These are phyloP conservation scores for Linum tenue DNA, from an alignment of 345 rosid species.

Conservation along the genomic window DNA sequence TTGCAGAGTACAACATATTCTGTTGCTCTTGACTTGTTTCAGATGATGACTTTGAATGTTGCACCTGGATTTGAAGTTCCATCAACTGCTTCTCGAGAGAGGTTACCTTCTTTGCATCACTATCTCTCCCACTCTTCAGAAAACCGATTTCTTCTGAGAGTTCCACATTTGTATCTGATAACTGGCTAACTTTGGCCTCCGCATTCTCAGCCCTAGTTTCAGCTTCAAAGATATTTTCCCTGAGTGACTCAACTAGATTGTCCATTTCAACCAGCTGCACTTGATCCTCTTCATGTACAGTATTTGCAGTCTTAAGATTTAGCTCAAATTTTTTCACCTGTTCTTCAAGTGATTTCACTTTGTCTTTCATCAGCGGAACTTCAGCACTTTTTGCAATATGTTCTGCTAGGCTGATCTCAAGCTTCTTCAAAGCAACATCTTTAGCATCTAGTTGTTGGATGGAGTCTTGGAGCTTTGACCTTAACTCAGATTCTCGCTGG, in stretches of 20 bases:
- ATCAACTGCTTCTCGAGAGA: constrained; percentile 79
- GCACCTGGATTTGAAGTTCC: constrained; percentile 55
- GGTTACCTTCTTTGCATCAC: constrained; percentile 53
- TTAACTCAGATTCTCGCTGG: constrained; percentile 55
- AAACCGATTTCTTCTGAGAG: constrained; percentile 72
- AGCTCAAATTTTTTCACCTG: constrained; percentile 40
- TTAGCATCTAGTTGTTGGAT: constrained; percentile 34
- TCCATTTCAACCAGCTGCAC: constrained; percentile 74
- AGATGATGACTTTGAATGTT: constrained; percentile 60
- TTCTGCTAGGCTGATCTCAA: constrained; percentile 35
- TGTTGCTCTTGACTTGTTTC: constrained; percentile 93
- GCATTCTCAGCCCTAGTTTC: constrained; percentile 65
- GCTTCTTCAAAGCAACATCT: constrained; percentile 39
- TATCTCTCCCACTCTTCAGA: constrained; percentile 53
- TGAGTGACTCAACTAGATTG: constrained; percentile 43
- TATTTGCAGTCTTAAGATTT: constrained; percentile 36
- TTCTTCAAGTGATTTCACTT: constrained; percentile 48
- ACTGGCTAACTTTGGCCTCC: constrained; percentile 55
- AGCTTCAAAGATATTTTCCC: constrained; percentile 55
- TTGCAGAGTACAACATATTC: constrained; percentile 85
- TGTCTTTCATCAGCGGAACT: constrained; percentile 41
- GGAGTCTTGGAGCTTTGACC: constrained; percentile 41
- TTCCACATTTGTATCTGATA: constrained; percentile 60
- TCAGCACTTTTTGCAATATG: constrained; percentile 35
- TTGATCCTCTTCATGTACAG: constrained; percentile 47